phyloP scores from a whole-genome alignment of 2,329 filamentous ascomycete species.

The Bertia moriformis region DNA sequence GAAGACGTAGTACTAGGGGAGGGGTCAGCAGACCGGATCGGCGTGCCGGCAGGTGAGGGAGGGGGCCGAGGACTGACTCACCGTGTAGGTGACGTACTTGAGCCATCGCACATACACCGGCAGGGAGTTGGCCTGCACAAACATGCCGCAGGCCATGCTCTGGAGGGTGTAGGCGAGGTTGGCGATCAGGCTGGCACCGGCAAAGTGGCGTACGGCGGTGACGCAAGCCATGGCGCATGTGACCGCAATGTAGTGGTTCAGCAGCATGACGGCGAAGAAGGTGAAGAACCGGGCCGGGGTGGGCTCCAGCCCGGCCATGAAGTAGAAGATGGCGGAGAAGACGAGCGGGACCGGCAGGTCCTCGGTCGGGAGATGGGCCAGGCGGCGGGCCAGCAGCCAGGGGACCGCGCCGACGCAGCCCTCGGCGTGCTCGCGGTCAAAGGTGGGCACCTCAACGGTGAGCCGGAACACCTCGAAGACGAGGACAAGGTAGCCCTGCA shows the following conservation, averaged over 20 bases:
- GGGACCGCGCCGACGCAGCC: constrained; percentile 56
- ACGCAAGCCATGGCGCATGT: constrained; percentile 58
- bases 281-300: constrained; percentile 52
- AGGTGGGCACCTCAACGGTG: constrained; percentile 60
- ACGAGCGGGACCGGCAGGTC: constrained; percentile 60
- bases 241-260: constrained; percentile 62
- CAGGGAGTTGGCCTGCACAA: constrained; percentile 59
- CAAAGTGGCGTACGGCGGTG: constrained; percentile 49
- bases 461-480: constrained; percentile 65
- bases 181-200: constrained; percentile 55
- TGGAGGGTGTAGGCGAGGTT: constrained; percentile 63
- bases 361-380: constrained; percentile 56
- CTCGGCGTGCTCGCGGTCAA: constrained; percentile 63
- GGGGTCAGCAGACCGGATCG: constrained; percentile 7
- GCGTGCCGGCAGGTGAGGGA: no score
- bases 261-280: constrained; percentile 53
- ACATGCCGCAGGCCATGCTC: constrained; percentile 62
- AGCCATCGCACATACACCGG: constrained; percentile 68
- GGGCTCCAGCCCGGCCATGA: constrained; percentile 60
- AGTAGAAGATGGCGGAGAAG: constrained; percentile 61
- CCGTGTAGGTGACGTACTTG: constrained; percentile 50
- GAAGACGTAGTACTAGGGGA: constrained; percentile 50
- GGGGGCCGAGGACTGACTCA: constrained; percentile 17
- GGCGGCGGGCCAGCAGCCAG: constrained; percentile 54
- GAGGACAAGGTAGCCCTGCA: constrained; percentile 65